Evolutionary conservation across 208 protist genomes (phyloP).

Genomic region (Porcisia hertigi): DNA sequence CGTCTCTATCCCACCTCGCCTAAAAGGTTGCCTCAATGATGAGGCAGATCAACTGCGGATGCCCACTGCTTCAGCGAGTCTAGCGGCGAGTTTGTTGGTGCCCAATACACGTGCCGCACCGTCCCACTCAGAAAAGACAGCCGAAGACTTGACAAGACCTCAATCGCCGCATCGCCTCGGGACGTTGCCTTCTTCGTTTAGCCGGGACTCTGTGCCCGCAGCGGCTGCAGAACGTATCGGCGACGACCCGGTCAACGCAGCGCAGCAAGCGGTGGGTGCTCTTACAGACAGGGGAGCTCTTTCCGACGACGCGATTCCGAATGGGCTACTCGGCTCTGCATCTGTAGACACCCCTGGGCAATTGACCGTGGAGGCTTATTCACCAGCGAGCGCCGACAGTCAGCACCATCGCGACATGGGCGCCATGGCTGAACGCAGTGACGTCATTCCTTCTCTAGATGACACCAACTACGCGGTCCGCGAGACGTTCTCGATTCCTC

Average conservation of each 20-base stretch:
- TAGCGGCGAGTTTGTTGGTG: not conserved
- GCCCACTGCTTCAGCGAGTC: not conserved
- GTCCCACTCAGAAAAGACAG: not conserved
- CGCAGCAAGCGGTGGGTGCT: not conserved
- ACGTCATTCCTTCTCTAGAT: constrained; percentile 16
- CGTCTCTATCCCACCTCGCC: not conserved
- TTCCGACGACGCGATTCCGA: not conserved
- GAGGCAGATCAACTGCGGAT: not conserved
- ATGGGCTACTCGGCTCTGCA: not conserved
- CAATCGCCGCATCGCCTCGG: constrained; percentile 1
- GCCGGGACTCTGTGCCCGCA: too few species aligned
- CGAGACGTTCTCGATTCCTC: constrained; percentile 71
- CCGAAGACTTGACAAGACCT: not conserved
- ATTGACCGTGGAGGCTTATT: not conserved
- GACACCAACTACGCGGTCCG: constrained; percentile 3
- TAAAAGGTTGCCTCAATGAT: not conserved
- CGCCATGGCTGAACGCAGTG: not conserved
- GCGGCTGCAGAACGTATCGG: not conserved
- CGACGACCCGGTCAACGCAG: constrained; percentile 3
- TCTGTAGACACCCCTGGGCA: not conserved
- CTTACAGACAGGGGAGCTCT: not conserved
- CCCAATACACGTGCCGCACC: too few species aligned
- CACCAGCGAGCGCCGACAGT: not conserved
- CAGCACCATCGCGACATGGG: constrained; percentile 34
- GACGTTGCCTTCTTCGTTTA: not conserved